Evolutionary conservation across 2,329 filamentous ascomycete species (phyloP), one percentile per base, ranked within the genome.

Genomic region (Hypoxylon sp.): DNA sequence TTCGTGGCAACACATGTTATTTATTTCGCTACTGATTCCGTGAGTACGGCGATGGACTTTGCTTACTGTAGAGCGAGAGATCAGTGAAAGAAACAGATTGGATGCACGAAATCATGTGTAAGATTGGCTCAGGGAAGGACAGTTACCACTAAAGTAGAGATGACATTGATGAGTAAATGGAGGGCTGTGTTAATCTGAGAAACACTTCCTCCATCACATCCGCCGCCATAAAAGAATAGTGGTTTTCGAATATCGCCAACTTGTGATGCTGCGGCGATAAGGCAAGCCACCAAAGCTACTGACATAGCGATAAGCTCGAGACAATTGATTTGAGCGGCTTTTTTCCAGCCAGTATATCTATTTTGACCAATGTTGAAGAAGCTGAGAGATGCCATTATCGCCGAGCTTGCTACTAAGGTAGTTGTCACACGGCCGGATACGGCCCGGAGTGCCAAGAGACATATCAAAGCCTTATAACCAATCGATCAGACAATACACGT

Each of bases 131-230:
- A 17, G 40, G 29, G 13, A 3, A 37, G 26, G 50, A 40, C 6
- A 52, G 54, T 62, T 35, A 67, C 65, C 63, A 67, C 56, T 11
- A 62, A 37, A 21, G 65, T 66, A 20, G 65, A 67, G 11, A 62
- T 23, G 4, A 66, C 33, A 15, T 67, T 67, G 37, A 67, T 65
- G 9, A 66, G 26, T 33, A 67, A 46, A 52, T 67, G 65, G 3
- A 67, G 57, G 8, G 37, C 46, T 24, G 49, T 29, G 17, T 67
- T 66, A 2, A 58, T 4, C 11, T 23, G 3, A n/a, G 60, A 37
- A 4, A 61, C 58, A 10, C 35, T 58, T 2, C 60, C 60, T 23
- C 40, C 55, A 15, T 58, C 51, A 21, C 65, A 67, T 8, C 38
- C 27, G 9, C 53, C 64, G 9, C 55, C 52, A 17, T 65, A 61